Evolutionary conservation across 768 basidiomycete species (phyloP).

Genomic region (Aureoboletus auriporus): DNA sequence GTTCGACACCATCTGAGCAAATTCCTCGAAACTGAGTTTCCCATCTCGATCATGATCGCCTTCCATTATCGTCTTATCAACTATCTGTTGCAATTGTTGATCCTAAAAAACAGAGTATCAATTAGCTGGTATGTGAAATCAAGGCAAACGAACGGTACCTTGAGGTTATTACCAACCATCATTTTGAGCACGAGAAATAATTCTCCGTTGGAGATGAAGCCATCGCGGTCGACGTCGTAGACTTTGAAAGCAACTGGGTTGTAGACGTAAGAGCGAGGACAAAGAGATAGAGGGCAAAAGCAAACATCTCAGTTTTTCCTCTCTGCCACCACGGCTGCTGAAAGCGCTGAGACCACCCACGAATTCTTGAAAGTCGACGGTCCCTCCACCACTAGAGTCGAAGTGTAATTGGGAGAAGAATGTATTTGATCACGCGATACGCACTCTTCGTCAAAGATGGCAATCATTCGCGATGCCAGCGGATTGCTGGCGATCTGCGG

Average conservation of each 20-base stretch:
- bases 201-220: constrained; percentile 97
- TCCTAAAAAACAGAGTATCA: constrained; percentile 49
- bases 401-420: not conserved
- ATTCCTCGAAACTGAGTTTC: constrained; percentile 96
- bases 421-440: constrained; percentile 32
- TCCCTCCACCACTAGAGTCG: constrained; percentile 81
- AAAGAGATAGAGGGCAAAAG: constrained; percentile 12
- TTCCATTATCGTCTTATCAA: constrained; percentile 99
- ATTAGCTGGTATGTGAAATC: not conserved
- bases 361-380: constrained; percentile 99
- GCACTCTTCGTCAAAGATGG: constrained; percentile 99
- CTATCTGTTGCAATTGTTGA: constrained; percentile 97
- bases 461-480: constrained; percentile 94
- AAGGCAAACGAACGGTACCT: constrained; percentile 45
- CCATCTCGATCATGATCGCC: constrained; percentile 98
- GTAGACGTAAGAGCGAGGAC: not conserved
- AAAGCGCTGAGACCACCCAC: constrained; percentile 98
- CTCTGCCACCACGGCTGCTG: constrained; percentile 92
- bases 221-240: constrained; percentile 97
- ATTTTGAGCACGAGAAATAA: constrained; percentile 98
- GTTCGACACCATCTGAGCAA: constrained; percentile 93
- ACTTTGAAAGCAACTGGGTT: constrained; percentile 97
- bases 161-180: constrained; percentile 99
- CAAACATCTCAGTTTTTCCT: constrained; percentile 94
- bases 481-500: constrained; percentile 99